phyloP scores from a whole-genome alignment of 1,139 yeast genomes.

The Debaryomyces sp. region DNA sequence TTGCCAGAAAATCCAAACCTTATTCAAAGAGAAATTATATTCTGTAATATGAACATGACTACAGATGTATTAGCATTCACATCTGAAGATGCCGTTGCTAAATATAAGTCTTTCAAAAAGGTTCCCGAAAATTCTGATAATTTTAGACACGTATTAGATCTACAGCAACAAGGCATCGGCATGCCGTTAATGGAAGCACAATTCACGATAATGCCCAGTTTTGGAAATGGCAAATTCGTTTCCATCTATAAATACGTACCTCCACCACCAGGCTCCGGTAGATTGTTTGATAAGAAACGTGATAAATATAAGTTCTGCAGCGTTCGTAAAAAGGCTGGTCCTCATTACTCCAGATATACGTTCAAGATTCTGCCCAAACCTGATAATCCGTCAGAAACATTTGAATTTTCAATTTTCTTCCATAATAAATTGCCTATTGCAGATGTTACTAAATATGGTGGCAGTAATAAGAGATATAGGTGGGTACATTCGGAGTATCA shows the following conservation, averaged over 20 bases:
- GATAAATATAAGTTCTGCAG: constrained; percentile 1
- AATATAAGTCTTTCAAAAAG: not conserved
- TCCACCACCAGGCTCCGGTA: not conserved
- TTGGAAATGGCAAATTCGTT: not conserved
- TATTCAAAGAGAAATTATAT: not conserved
- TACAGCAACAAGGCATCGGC: constrained; percentile 1
- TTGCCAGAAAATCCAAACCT: not conserved
- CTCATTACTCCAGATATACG: not conserved
- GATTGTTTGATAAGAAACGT: not conserved
- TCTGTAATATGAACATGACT: constrained; percentile 1
- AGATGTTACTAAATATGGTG: not conserved
- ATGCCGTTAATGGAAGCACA: not conserved
- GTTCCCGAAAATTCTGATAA: not conserved
- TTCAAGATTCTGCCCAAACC: not conserved
- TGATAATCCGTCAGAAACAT: not conserved
- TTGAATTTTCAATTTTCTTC: not conserved
- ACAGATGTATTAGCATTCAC: not conserved
- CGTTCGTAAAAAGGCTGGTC: not conserved
- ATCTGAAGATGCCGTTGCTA: not conserved
- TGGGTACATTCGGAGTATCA: constrained; percentile 2
- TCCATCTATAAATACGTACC: not conserved
- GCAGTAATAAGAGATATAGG: not conserved
- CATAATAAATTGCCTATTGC: constrained; percentile 1
- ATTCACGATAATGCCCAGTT: not conserved
- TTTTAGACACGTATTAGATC: constrained; percentile 1